Base-by-base conservation (phyloP, 2,329 filamentous ascomycete genomes). In the Coniochaeta sp. region DNA sequence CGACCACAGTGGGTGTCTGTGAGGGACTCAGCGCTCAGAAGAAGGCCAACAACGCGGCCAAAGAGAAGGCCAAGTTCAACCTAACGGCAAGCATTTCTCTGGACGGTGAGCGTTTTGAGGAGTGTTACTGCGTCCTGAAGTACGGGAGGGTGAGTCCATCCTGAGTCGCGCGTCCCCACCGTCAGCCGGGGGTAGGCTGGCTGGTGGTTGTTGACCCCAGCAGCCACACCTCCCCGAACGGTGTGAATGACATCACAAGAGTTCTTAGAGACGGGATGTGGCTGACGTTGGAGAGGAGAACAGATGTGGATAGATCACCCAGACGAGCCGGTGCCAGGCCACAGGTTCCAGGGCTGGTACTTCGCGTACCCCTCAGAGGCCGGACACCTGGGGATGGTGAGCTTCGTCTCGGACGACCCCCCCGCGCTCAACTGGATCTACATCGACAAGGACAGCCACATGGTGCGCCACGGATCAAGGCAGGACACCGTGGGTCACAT, bases 401-500 rank as follows among this genome's bases (percentile, higher is more conserved):
- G 75, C 57, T 78, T 74, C 53, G 76, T 79, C 51, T 66, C 70
- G 10, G 71, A 73, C 49, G 75, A 79, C 59, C 77, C 77, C 22
- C 78, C 78, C 12, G 73, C 76, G 68, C 69, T 81, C 51, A 77
- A 80, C 67, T 81, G 78, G 78, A 74, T 81, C 50, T 81, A 71
- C 52, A 71, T 74, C 56, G 71, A 80, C 65, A 72, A 71, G 54
- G 74, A 78, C 60, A 77, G 71, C 31, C 68, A 72, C 48, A 65
- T 70, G 31, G 60, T 81, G 57, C 67, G 67, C 50, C 73, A 78
- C 55, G 77, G 76, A 3, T 84, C 85, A 22, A 82, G 87, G 27
- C 84, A 83, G 49, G 84, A 87, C 53, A 89, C 86, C 27, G 74
- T 85, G 32, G 60, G 74, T 22, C 87, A 95, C 66, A 72, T 86